phyloP scores from a whole-genome alignment of 305 asterid species.

The Rubia balearica region DNA sequence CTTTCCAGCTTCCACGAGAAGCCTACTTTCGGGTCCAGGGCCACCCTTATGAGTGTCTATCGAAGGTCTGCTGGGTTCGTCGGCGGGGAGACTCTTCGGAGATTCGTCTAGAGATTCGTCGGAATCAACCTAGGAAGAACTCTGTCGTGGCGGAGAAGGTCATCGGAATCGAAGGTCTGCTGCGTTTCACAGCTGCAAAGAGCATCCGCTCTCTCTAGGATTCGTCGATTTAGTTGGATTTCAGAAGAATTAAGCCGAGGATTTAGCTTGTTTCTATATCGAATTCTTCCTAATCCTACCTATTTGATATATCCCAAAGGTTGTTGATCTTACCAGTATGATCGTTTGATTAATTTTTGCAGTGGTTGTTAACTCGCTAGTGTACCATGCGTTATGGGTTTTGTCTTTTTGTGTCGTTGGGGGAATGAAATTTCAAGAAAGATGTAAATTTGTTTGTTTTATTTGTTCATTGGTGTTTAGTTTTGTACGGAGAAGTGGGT shows the following conservation, averaged over 20 bases:
- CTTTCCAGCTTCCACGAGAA: too few species aligned
- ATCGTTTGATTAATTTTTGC: conserved; percentile 4
- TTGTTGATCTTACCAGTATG: conserved; percentile 13
- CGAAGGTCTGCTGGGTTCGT: too few species aligned
- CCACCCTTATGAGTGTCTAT: too few species aligned
- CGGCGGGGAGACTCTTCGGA: too few species aligned
- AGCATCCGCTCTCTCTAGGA: conserved; percentile 11
- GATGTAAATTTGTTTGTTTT: neutral
- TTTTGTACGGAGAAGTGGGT: neutral
- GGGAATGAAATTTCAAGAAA: neutral
- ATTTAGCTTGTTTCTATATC: neutral
- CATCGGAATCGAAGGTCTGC: neutral
- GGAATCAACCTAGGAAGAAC: too few species aligned
- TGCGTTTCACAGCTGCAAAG: conserved; percentile 14
- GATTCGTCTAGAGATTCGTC: too few species aligned
- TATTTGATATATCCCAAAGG: neutral
- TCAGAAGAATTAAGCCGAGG: neutral
- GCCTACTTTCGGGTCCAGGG: too few species aligned
- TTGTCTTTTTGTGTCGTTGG: too few species aligned
- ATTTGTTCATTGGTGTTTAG: neutral
- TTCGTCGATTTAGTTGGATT: conserved; percentile 6
- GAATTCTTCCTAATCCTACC: neutral
- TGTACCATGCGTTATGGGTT: neutral
- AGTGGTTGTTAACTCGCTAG: conserved; percentile 9
- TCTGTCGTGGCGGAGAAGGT: too few species aligned